Base-by-base conservation (phyloP, 2,329 filamentous ascomycete species). In the Botrytis deweyae region DNA sequence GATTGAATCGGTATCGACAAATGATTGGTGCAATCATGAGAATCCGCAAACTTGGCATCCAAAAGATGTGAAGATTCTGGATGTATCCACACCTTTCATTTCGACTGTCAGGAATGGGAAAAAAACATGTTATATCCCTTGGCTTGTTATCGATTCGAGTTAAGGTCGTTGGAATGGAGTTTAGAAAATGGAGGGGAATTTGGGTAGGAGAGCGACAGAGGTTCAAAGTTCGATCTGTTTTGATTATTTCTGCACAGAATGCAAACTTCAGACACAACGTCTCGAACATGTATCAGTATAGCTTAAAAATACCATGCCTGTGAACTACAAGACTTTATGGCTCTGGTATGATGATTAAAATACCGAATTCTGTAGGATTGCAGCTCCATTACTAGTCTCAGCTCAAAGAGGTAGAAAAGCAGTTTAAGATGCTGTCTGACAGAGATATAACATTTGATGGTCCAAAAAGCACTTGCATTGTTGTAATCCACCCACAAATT, bases 11-110 rank as follows among this genome's bases (percentile, higher is more conserved):
- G 29, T 25, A 14, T 66, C 52, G 22, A 67, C 49, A 40, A 46
- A 38, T 7, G 61, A 66, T 66, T 72, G 70, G 70, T 72, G 70
- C n/a, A 65, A 72, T 55, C 16, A n/a, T 29, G 33, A 49, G 8
- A 72, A 72, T 29, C 25, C 58, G 5, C 3, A 52, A 12, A 25
- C 59, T 38, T 72, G 59, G 69, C 36, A 40, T 36, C 42, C 59
- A 29, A 44, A 72, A 49, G 59, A 52, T 29, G 25, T 72, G 3
- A 65, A 65, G 59, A 33, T 65, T n/a, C 9, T 72, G 1, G 52
- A 72, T 55, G 20, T 52, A 46, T 55, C 69, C 6, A 72, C 33
- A 0, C 69, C 59, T 5, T 72, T 72, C n/a, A 40, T 20, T 12
- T 72, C 42, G 36, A 65, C 69, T 1, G 25, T 72, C 5, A 65